phyloP scores from a whole-genome alignment of 768 basidiomycete species.

The Rhizopogon sp. region DNA sequence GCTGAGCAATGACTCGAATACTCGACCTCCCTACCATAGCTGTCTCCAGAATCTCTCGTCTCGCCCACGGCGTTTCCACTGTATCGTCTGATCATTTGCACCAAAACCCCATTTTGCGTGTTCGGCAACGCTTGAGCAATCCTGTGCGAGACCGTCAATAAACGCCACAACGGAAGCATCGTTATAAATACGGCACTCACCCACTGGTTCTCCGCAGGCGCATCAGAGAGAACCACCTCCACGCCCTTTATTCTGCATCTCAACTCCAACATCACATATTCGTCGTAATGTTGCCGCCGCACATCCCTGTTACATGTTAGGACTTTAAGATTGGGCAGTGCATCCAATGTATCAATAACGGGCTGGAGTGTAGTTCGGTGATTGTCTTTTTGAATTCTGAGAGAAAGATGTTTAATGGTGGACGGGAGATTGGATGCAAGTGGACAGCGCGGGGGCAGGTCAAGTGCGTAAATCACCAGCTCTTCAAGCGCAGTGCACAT shows the following conservation, averaged over 20 bases:
- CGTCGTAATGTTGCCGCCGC: conserved; percentile 2
- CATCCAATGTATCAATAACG: conserved; percentile 26
- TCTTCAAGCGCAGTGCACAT: conserved; percentile 36
- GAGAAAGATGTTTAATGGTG: conserved; percentile 36
- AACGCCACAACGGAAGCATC: no score
- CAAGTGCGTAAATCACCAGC: conserved; percentile 28
- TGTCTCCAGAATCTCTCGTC: no score
- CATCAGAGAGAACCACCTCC: conserved; percentile 22
- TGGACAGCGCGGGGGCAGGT: conserved; percentile 27
- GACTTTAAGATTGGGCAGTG: conserved; percentile 29
- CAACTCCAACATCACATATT: conserved; percentile 19
- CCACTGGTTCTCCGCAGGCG: conserved; percentile 8
- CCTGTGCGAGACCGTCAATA: no score
- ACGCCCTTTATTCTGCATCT: conserved; percentile 26
- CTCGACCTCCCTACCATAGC: no score
- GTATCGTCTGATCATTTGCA: no score
- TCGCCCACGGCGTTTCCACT: no score
- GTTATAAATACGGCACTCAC: no score
- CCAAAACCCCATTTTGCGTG: no score
- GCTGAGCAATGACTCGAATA: no score
- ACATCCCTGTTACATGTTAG: conserved; percentile 31
- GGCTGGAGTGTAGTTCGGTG: conserved; percentile 19
- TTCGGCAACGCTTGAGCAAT: no score
- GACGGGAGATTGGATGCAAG: conserved; percentile 28
- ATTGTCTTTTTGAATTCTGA: conserved; percentile 13